These are phyloP conservation scores for Ettlia oleoabundans DNA, from an alignment of 139 green algal genomes.

Conservation along the genomic window DNA sequence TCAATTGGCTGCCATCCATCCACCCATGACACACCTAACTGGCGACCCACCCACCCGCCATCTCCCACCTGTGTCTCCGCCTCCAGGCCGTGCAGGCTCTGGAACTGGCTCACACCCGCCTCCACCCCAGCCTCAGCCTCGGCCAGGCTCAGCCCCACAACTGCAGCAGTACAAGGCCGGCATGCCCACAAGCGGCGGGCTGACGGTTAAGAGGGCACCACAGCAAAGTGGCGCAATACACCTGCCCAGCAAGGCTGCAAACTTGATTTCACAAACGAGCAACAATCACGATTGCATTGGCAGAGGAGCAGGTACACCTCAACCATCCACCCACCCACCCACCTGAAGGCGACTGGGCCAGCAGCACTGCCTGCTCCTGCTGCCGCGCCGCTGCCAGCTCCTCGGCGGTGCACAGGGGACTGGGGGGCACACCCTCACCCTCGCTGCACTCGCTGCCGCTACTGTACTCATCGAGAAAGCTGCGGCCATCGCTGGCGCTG, in stretches of 20 bases:
- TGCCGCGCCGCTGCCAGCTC: conserved; percentile 6
- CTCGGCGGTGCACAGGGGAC: conserved; percentile 7
- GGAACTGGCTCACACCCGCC: conserved; percentile 9
- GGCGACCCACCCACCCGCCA: not conserved
- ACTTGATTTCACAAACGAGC: no score
- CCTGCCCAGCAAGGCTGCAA: no score
- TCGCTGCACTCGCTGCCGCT: conserved; percentile 12
- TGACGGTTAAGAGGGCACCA: not conserved
- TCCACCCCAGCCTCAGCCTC: no score
- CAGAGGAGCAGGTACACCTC: not conserved
- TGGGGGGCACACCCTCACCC: not conserved
- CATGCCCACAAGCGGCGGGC: not conserved
- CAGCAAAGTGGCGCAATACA: not conserved
- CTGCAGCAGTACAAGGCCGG: not conserved
- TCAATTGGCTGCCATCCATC: no score
- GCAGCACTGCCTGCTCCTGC: not conserved
- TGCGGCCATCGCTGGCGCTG: not conserved
- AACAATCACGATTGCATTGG: no score
- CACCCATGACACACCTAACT: not conserved
- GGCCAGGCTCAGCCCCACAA: not conserved
- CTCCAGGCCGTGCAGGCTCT: conserved; percentile 23
- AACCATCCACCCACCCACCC: not conserved
- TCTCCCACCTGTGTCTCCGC: conserved; percentile 20
- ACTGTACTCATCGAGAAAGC: not conserved
- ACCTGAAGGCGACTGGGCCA: not conserved